Base-by-base conservation (phyloP, 495 filamentous ascomycete genomes). In the Choiromyces venosus region DNA sequence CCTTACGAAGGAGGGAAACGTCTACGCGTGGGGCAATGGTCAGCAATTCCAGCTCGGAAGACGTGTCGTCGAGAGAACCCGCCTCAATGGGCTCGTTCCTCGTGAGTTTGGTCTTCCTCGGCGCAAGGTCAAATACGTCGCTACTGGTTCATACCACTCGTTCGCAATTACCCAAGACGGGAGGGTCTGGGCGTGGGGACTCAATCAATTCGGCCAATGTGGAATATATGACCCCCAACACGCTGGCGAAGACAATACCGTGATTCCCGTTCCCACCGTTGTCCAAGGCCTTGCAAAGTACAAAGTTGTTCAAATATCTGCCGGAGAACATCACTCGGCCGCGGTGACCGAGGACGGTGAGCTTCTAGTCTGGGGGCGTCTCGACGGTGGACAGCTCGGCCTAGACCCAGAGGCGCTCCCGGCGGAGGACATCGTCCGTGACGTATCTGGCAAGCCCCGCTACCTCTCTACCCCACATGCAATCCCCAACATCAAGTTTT, bases 191-290 rank as follows among this genome's bases (percentile, higher is more conserved):
- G 85, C 89, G 33, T 98, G 93, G 93, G 94, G 94, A 8, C 83
- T 93, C 44, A 98, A 97, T 84, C 92, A 89, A 81, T 96, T 91
- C 80, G 91, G 90, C 66, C 89, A 94, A 82, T 92, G 90, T 14
- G 95, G 92, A 65, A 86, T 93, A 69, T 84, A 85, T 18, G 86
- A 88, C 18, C 87, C 87, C 66, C 36, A 72, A 36, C 76, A 77
- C 39, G 92, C 89, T 36, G 93, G 93, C 71, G 86, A 89, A 35
- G 86, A 89, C 71, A 74, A 76, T 70, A 87, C 88, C 39, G 84
- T 85, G 52, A 84, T 91, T 68, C 82, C 85, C 10, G 85, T 85
- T 65, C 89, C 91, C 2, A 86, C 86, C 18, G 80, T 88, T 21
- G 89, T 93, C 46, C 74, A 88, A 10, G 86, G 85, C 6, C 86